Conservation (phyloP, 768 basidiomycete genomes). For the Collybia nuda region DNA sequence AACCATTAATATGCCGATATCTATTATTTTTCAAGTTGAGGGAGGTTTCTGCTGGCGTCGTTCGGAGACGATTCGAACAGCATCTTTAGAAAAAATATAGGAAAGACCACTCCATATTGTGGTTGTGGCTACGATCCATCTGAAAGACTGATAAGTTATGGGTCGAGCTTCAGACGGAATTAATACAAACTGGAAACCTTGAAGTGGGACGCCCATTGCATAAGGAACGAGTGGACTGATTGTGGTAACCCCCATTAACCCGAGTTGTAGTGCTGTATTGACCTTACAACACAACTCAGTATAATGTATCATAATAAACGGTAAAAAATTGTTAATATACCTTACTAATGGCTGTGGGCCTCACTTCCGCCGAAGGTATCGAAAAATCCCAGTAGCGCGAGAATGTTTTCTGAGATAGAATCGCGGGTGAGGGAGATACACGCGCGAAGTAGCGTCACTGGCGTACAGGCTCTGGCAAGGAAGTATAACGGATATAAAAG, state of each 20-base stretch:
- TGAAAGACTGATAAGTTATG: slow-evolving; percentile 26
- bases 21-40: slow-evolving; percentile 9
- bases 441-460: neutral
- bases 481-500: slow-evolving; percentile 91
- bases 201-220: slow-evolving; percentile 54
- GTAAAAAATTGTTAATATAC: slow-evolving; percentile 36
- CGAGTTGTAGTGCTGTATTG: slow-evolving; percentile 90
- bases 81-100: slow-evolving; percentile 75
- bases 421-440: neutral
- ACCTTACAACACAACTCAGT: slow-evolving; percentile 43
- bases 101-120: slow-evolving; percentile 92
- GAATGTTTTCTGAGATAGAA: slow-evolving; percentile 76
- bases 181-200: slow-evolving; percentile 72
- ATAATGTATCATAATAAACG: neutral
- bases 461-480: slow-evolving; percentile 83
- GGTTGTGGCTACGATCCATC: slow-evolving; percentile 85
- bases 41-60: slow-evolving; percentile 28
- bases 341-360: slow-evolving; percentile 93
- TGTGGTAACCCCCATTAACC: slow-evolving; percentile 89
- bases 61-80: slow-evolving; percentile 59
- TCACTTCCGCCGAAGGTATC: slow-evolving; percentile 92
- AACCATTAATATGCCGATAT: no score
- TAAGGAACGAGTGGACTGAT: slow-evolving; percentile 75
- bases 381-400: slow-evolving; percentile 95
- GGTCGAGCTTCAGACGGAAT: neutral